phyloP scores from a whole-genome alignment of 2,329 filamentous ascomycete genomes.

The Trichoderma sp. region DNA sequence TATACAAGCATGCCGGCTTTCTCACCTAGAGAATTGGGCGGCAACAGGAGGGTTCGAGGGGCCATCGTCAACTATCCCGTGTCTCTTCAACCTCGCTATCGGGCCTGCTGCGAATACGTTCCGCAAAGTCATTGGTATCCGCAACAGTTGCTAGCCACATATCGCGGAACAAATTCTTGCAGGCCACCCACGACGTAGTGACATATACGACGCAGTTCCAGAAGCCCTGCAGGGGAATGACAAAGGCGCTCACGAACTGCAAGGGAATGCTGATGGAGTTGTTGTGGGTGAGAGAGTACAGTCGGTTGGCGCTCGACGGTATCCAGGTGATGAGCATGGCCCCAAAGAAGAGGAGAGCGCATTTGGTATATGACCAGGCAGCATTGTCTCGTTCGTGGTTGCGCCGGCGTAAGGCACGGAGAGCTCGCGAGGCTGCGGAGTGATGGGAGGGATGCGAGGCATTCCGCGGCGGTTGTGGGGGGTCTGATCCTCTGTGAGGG shows the following conservation, averaged over 20 bases:
- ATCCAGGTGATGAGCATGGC: constrained; percentile 70
- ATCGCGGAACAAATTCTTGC: constrained; percentile 40
- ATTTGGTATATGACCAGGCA: constrained; percentile 66
- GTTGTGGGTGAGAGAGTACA: constrained; percentile 63
- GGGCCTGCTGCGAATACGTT: neutral
- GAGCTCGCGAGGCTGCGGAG: neutral
- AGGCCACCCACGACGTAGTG: constrained; percentile 63
- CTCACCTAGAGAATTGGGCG: neutral
- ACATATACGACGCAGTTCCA: constrained; percentile 77
- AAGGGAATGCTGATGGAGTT: constrained; percentile 55
- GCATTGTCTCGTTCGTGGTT: constrained; percentile 57
- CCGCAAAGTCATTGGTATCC: neutral
- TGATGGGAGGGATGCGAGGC: neutral
- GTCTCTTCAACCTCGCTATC: neutral
- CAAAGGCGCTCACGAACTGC: constrained; percentile 67
- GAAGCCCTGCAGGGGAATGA: constrained; percentile 74
- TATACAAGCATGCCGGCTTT: neutral
- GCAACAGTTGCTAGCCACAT: constrained; percentile 16
- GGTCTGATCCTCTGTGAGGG: constrained; percentile 2
- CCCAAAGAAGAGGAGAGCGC: constrained; percentile 65
- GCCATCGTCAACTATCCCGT: neutral
- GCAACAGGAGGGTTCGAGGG: too few relatives aligned
- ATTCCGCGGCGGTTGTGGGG: neutral
- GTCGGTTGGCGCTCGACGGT: constrained; percentile 70
- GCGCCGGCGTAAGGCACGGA: constrained; percentile 30